These are phyloP conservation scores for Ceratocystis lukuohia DNA, from an alignment of 2,329 filamentous ascomycete genomes.

Conservation along the genomic window DNA sequence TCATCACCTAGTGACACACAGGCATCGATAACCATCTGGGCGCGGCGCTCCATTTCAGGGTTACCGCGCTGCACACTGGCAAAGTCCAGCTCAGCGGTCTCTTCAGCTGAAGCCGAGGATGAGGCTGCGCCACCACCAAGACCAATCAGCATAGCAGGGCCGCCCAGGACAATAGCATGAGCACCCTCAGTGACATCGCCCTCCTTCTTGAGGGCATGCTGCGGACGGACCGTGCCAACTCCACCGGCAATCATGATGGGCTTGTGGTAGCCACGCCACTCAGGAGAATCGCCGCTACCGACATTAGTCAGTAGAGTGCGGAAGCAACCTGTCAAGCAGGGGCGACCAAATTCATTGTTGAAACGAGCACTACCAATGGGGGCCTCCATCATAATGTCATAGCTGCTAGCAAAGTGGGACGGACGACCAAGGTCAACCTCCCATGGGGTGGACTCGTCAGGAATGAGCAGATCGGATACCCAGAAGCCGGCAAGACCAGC, in stretches of 20 bases:
- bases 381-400: constrained; percentile 96
- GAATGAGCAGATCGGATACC: constrained; percentile 87
- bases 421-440: constrained; percentile 84
- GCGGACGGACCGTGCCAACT: constrained; percentile 78
- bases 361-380: constrained; percentile 90
- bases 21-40: constrained; percentile 95
- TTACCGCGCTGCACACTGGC: constrained; percentile 95
- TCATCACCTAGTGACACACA: constrained; percentile 72
- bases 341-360: constrained; percentile 95
- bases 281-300: constrained; percentile 39
- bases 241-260: constrained; percentile 97
- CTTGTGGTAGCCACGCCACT: constrained; percentile 89
- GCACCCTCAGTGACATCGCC: constrained; percentile 72
- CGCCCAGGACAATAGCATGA: constrained; percentile 82
- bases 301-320: constrained; percentile 68
- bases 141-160: constrained; percentile 94
- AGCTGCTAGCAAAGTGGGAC: constrained; percentile 77
- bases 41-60: constrained; percentile 86
- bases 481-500: constrained; percentile 85
- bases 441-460: constrained; percentile 72
- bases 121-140: constrained; percentile 81
- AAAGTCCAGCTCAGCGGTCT: constrained; percentile 85
- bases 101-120: constrained; percentile 75
- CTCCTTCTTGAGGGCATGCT: constrained; percentile 77
- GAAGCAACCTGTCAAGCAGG: constrained; percentile 80